Percentiles rank a stretch among this genome's conserved stretches.
Conservation (phyloP, 805 yeast species). For the Myxozyma geophila region DNA sequence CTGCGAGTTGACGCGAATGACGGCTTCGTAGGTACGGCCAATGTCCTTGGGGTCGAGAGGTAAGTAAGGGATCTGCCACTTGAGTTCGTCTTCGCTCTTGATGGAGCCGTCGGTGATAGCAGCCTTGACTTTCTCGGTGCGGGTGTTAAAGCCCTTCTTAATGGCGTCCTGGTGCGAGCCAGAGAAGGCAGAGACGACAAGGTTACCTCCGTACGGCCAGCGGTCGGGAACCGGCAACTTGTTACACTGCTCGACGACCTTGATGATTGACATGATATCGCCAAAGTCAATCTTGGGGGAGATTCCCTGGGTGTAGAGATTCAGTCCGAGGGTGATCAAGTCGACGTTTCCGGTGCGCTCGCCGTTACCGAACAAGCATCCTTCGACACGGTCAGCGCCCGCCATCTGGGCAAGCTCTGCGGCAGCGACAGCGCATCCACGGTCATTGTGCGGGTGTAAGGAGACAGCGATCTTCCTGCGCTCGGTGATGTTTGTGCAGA, state of each 20-base stretch:
- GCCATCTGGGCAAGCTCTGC: constrained; percentile 81
- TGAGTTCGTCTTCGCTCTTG: constrained; percentile 43
- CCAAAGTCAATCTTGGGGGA: constrained; percentile 72
- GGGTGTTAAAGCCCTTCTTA: constrained; percentile 72
- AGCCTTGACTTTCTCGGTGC: constrained; percentile 47
- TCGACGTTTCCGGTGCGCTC: constrained; percentile 90
- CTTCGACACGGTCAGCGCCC: constrained; percentile 88
- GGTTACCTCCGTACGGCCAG: constrained; percentile 82
- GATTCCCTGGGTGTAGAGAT: constrained; percentile 79
- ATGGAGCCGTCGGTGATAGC: constrained; percentile 11
- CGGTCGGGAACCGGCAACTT: constrained; percentile 79
- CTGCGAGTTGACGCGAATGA: constrained; percentile 85
- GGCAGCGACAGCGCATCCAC: constrained; percentile 90
- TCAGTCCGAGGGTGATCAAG: constrained; percentile 74
- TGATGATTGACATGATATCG: constrained; percentile 66
- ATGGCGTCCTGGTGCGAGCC: constrained; percentile 91
- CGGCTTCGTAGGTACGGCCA: constrained; percentile 91
- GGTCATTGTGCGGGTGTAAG: constrained; percentile 80
- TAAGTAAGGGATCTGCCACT: constrained; percentile 78
- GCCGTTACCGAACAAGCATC: constrained; percentile 83
- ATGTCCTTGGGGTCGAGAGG: constrained; percentile 85
- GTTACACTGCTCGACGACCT: constrained; percentile 76
- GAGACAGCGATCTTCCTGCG: constrained; percentile 76
- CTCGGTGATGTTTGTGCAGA: constrained; percentile 61
- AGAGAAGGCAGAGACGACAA: constrained; percentile 81